Evolutionary conservation across 2,329 filamentous ascomycete species (phyloP).

Genomic region (Verticillium dahliae): DNA sequence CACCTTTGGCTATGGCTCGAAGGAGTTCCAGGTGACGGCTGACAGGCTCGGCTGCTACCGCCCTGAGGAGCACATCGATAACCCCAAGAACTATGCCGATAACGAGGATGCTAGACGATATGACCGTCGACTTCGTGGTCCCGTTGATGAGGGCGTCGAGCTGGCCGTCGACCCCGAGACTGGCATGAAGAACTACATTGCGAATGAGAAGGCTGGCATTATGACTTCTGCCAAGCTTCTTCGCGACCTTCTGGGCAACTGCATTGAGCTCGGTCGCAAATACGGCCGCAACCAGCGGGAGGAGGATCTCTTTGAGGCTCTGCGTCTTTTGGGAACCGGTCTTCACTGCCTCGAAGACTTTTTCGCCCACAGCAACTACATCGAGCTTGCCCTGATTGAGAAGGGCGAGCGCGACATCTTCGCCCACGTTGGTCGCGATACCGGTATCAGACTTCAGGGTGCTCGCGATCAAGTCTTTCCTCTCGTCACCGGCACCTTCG

Average conservation of each 20-base stretch:
- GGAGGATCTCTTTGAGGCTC: slow-evolving; percentile 79
- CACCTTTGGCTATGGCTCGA: slow-evolving; percentile 76
- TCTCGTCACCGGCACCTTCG: slow-evolving; percentile 85
- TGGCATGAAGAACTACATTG: slow-evolving; percentile 91
- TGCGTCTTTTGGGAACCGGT: slow-evolving; percentile 80
- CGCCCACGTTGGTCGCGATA: slow-evolving; percentile 75
- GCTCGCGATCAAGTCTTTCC: slow-evolving; percentile 66
- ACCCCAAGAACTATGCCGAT: slow-evolving; percentile 72
- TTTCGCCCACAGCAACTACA: slow-evolving; percentile 90
- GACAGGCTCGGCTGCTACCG: slow-evolving; percentile 76
- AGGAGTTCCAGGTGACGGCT: slow-evolving; percentile 78
- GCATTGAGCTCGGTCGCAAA: slow-evolving; percentile 71
- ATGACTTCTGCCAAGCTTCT: slow-evolving; percentile 77
- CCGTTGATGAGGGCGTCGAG: slow-evolving; percentile 72
- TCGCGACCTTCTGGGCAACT: slow-evolving; percentile 63
- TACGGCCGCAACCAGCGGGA: slow-evolving; percentile 57
- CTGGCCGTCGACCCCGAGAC: slow-evolving; percentile 69
- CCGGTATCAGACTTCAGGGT: slow-evolving; percentile 63
- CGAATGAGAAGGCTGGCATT: slow-evolving; percentile 71
- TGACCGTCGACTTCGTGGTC: slow-evolving; percentile 72
- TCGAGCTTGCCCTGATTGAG: slow-evolving; percentile 80
- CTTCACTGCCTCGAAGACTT: slow-evolving; percentile 90
- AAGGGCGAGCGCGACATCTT: slow-evolving; percentile 76
- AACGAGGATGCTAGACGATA: slow-evolving; percentile 80
- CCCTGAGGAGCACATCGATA: slow-evolving; percentile 78